Evolutionary conservation across 2,329 filamentous ascomycete genomes (phyloP).

Genomic region (Plectosphaerella sp.): DNA sequence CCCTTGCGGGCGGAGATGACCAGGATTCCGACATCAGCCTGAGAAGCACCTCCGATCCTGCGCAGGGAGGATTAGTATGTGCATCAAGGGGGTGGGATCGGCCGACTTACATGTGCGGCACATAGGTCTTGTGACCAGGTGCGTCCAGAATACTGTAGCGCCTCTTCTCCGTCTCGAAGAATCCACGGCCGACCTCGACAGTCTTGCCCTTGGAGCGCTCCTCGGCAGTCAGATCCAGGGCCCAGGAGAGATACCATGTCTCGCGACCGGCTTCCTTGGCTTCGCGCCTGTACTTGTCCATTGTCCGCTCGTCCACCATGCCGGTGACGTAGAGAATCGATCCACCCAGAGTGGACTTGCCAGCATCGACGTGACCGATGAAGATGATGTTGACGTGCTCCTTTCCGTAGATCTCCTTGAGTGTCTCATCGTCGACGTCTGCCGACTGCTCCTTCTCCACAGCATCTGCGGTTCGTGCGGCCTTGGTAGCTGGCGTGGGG

Average conservation of each 20-base stretch:
- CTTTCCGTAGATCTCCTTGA: slow-evolving; percentile 96
- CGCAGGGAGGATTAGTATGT: neutral
- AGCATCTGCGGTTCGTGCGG: slow-evolving; percentile 68
- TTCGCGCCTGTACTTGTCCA: slow-evolving; percentile 97
- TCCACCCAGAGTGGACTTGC: slow-evolving; percentile 93
- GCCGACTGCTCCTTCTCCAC: slow-evolving; percentile 79
- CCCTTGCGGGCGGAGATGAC: slow-evolving; percentile 97
- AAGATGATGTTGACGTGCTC: slow-evolving; percentile 93
- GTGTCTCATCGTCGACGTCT: slow-evolving; percentile 65
- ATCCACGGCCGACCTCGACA: slow-evolving; percentile 91
- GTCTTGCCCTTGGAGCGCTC: slow-evolving; percentile 96
- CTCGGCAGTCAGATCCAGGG: slow-evolving; percentile 93
- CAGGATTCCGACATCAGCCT: slow-evolving; percentile 89
- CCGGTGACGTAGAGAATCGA: slow-evolving; percentile 90
- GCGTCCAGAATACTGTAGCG: slow-evolving; percentile 96
- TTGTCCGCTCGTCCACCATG: slow-evolving; percentile 98
- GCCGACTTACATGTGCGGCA: slow-evolving; percentile 76
- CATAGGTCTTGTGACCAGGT: slow-evolving; percentile 95
- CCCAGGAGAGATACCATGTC: slow-evolving; percentile 99
- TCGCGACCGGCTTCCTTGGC: slow-evolving; percentile 95
- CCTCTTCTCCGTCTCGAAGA: slow-evolving; percentile 95
- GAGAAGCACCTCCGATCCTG: slow-evolving; percentile 79
- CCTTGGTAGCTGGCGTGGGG: slow-evolving; percentile 55
- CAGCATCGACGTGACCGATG: slow-evolving; percentile 96
- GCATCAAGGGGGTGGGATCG: neutral